A percentile compares a stretch with the other conserved stretches of the same genome.
Evolutionary conservation across 352 stramenopile species (phyloP).

Genomic region (Peronosclerospora sorghi): DNA sequence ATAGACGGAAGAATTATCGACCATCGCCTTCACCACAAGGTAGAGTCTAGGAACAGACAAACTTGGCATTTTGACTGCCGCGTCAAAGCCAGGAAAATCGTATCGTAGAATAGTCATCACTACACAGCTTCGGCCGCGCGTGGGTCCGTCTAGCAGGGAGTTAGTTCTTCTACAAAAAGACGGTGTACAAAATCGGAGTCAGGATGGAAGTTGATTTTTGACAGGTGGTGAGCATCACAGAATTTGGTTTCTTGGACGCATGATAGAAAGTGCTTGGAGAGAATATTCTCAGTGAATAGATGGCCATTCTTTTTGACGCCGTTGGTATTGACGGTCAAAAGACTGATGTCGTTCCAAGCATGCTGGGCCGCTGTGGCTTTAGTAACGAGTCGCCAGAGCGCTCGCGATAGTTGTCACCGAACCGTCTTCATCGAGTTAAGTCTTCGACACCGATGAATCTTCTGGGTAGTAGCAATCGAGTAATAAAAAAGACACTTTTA

Average conservation of each 20-base stretch:
- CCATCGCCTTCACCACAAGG: too few species aligned
- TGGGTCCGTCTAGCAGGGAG: background rate
- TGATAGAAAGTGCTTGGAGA: background rate
- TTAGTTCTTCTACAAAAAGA: background rate
- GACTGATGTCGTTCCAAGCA: background rate
- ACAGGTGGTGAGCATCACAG: background rate
- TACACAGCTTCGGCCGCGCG: background rate
- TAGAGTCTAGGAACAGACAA: background rate
- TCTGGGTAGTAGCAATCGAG: too few species aligned
- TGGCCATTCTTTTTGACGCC: too few species aligned
- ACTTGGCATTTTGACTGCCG: background rate
- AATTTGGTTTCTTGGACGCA: background rate
- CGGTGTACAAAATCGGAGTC: background rate
- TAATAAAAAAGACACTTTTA: background rate
- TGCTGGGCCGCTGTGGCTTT: background rate
- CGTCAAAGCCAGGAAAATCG: background rate
- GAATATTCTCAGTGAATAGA: background rate
- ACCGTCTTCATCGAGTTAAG: too few species aligned
- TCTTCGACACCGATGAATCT: background rate
- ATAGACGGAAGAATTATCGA: too few species aligned
- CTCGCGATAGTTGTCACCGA: background rate
- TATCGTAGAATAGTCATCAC: background rate
- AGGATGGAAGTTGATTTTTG: background rate
- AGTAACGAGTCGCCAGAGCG: background rate
- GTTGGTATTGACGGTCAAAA: background rate